phyloP scores from a whole-genome alignment of 192 early-diverging fungal genomes.

The Gigaspora rosea region DNA sequence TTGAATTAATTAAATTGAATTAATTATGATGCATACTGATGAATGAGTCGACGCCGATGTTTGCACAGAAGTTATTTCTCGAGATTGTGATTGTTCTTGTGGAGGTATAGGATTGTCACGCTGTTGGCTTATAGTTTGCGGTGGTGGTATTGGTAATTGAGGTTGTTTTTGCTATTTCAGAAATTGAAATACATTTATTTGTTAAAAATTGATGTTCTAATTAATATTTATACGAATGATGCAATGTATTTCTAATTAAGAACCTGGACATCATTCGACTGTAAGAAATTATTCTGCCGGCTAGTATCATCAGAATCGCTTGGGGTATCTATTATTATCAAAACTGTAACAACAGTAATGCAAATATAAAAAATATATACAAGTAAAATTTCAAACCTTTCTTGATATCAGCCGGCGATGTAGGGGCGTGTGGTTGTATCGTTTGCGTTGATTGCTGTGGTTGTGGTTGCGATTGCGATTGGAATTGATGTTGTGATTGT shows the following conservation, averaged over 20 bases:
- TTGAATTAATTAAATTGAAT: background rate
- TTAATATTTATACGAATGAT: too few species aligned
- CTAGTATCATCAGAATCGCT: background rate
- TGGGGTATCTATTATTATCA: conserved; percentile 1
- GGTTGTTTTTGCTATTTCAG: background rate
- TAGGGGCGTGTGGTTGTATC: conserved; percentile 9
- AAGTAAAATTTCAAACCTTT: background rate
- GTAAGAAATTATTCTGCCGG: background rate
- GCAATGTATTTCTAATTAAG: background rate
- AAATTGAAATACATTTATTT: background rate
- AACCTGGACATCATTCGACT: conserved; percentile 1
- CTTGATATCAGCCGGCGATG: conserved; percentile 16
- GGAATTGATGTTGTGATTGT: conserved; percentile 31
- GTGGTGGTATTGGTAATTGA: background rate
- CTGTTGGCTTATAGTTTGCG: conserved; percentile 1
- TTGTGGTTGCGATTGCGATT: background rate
- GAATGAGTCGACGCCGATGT: background rate
- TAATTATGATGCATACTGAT: background rate
- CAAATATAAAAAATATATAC: too few species aligned
- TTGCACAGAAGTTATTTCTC: background rate
- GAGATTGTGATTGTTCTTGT: background rate
- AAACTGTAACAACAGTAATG: background rate
- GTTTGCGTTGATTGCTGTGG: conserved; percentile 2
- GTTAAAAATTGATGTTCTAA: background rate
- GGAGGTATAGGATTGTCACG: background rate